phyloP scores from a whole-genome alignment of 345 rosid genomes.

The Murraya koenigii region DNA sequence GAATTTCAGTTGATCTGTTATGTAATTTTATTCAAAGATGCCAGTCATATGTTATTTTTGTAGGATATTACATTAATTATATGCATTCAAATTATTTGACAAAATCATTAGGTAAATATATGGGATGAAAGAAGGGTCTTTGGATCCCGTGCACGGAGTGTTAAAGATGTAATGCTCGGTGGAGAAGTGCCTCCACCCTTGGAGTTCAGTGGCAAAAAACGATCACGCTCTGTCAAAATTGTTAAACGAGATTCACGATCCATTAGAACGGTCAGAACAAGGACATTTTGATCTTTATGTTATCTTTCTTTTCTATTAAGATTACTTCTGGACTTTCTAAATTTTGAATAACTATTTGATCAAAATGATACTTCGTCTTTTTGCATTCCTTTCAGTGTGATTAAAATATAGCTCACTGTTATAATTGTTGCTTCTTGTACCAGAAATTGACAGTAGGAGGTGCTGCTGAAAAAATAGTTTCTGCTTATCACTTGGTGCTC shows the following conservation, averaged over 20 bases:
- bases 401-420: conserved; percentile 3
- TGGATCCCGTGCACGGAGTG: conserved; percentile 70
- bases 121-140: conserved; percentile 98
- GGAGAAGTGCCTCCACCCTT: conserved; percentile 68
- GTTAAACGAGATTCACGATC: conserved; percentile 80
- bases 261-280: conserved; percentile 59
- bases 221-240: conserved; percentile 72
- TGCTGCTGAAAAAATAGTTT: conserved; percentile 82
- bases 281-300: neutral
- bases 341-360: neutral
- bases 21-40: neutral
- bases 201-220: conserved; percentile 76
- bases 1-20: neutral
- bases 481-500: conserved; percentile 73
- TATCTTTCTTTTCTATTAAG: neutral
- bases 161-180: conserved; percentile 76
- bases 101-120: conserved; percentile 56
- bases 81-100: neutral
- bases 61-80: neutral
- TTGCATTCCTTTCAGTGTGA: neutral
- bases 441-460: conserved; percentile 85
- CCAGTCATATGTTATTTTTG: neutral
- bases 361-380: neutral
- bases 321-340: neutral
- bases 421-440: neutral